phyloP scores from a whole-genome alignment of 225 moss, liverwort and hornwort genomes.

The Sphagnum contortum region DNA sequence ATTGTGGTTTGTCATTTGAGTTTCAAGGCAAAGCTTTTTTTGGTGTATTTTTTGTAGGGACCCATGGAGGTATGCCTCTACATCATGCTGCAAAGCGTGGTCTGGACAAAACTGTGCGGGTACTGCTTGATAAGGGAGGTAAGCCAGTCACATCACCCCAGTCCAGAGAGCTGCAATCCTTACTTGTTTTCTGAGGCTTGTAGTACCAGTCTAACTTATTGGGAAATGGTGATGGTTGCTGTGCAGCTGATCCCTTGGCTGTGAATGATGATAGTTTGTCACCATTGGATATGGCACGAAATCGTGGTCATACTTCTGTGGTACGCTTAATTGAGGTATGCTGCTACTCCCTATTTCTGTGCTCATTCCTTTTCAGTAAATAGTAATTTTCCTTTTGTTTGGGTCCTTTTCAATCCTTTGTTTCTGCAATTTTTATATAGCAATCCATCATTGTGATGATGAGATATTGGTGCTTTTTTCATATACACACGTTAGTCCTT shows the following conservation, averaged over 20 bases:
- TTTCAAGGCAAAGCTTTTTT: no score
- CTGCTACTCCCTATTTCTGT: no score
- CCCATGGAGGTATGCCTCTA: constrained; percentile 82
- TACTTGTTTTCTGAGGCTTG: not conserved
- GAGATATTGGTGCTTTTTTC: no score
- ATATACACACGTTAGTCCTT: no score
- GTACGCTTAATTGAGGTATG: constrained; percentile 93
- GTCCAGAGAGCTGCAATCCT: not conserved
- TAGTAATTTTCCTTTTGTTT: no score
- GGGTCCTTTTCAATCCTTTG: no score
- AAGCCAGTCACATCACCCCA: no score
- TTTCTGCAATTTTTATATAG: no score
- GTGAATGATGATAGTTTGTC: constrained; percentile 79
- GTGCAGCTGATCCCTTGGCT: constrained; percentile 84
- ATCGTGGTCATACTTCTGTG: constrained; percentile 60
- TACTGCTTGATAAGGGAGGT: constrained; percentile 81
- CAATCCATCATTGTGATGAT: no score
- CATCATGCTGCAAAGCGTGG: constrained; percentile 94
- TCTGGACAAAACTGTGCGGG: constrained; percentile 75
- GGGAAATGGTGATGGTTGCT: constrained; percentile 6
- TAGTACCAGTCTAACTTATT: not conserved
- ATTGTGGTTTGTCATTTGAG: no score
- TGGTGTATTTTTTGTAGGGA: constrained; percentile 27
- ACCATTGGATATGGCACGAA: constrained; percentile 91
- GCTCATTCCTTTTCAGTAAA: no score